Evolutionary conservation across 2,329 filamentous ascomycete species (phyloP).

Genomic region (Lanzia echinophila): DNA sequence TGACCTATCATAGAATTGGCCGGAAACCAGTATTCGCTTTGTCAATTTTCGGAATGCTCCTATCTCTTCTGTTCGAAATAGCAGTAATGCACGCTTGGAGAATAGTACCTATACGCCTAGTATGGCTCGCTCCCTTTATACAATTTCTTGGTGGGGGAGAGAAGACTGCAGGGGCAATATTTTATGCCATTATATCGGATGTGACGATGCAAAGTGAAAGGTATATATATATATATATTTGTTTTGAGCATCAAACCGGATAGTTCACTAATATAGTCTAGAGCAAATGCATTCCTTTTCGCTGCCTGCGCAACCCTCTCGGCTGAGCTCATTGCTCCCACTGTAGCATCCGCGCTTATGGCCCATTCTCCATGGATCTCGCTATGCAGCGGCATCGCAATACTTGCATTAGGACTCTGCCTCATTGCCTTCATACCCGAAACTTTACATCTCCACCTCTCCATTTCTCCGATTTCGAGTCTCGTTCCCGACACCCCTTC

Average conservation of each 20-base stretch:
- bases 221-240: slow-evolving; percentile 22
- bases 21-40: slow-evolving; percentile 32
- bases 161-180: slow-evolving; percentile 27
- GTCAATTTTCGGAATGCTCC: slow-evolving; percentile 27
- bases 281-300: slow-evolving; percentile 33
- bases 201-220: slow-evolving; percentile 33
- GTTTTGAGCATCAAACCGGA: too few species aligned
- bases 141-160: slow-evolving; percentile 33
- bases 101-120: slow-evolving; percentile 28
- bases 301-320: slow-evolving; percentile 27
- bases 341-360: slow-evolving; percentile 35
- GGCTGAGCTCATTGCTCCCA: slow-evolving; percentile 33
- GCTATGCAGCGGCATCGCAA: slow-evolving; percentile 15
- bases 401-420: slow-evolving; percentile 15
- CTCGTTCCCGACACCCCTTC: neutral
- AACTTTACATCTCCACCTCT: slow-evolving; percentile 23
- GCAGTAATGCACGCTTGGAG: slow-evolving; percentile 31
- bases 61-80: slow-evolving; percentile 28
- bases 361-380: slow-evolving; percentile 23
- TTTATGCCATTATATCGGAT: slow-evolving; percentile 34
- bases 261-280: slow-evolving; percentile 16
- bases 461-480: neutral
- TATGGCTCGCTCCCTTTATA: slow-evolving; percentile 32
- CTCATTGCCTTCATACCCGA: slow-evolving; percentile 28
- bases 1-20: slow-evolving; percentile 25